Conservation (phyloP, 31 red algal genomes). For the Endocladia muricata region DNA sequence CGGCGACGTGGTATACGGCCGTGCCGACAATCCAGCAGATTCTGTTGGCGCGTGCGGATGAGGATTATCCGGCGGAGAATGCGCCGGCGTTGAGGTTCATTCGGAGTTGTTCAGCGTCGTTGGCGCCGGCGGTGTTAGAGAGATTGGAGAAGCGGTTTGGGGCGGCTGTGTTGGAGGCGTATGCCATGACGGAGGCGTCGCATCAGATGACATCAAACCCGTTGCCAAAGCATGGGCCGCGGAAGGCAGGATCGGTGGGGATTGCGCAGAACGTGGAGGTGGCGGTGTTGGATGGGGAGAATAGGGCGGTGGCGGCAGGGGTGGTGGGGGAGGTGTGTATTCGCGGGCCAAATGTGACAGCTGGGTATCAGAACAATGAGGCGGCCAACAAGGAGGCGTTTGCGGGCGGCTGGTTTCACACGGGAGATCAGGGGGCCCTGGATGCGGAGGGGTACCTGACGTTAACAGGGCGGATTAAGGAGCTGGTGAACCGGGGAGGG, state of each 20-base stretch:
- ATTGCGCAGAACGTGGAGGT: conserved; percentile 57
- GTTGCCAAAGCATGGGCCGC: conserved; percentile 56
- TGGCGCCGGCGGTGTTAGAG: conserved; percentile 74
- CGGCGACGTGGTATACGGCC: conserved; percentile 85
- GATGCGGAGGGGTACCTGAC: conserved; percentile 90
- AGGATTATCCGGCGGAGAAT: conserved; percentile 56
- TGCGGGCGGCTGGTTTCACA: conserved; percentile 90
- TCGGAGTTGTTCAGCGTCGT: conserved; percentile 70
- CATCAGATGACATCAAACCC: conserved; percentile 95
- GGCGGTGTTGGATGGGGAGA: conserved; percentile 39
- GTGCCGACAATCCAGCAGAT: conserved; percentile 95
- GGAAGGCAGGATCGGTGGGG: conserved; percentile 74
- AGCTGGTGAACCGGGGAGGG: conserved; percentile 95
- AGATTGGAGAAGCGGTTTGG: conserved; percentile 64
- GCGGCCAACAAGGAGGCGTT: conserved; percentile 75
- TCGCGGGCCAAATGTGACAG: conserved; percentile 81
- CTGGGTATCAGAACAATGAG: conserved; percentile 78
- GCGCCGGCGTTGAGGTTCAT: conserved; percentile 71
- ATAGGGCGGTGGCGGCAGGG: conserved; percentile 15
- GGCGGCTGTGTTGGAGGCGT: conserved; percentile 83
- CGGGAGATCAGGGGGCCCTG: conserved; percentile 91
- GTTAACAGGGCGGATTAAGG: conserved; percentile 91
- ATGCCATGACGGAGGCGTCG: conserved; percentile 94
- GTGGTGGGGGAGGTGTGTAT: conserved; percentile 84
- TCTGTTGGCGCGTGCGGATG: conserved; percentile 67